Percentiles rank a stretch among this genome's conserved stretches.
phyloP scores from a whole-genome alignment of 305 asterid genomes.

The Plantago rigida region DNA sequence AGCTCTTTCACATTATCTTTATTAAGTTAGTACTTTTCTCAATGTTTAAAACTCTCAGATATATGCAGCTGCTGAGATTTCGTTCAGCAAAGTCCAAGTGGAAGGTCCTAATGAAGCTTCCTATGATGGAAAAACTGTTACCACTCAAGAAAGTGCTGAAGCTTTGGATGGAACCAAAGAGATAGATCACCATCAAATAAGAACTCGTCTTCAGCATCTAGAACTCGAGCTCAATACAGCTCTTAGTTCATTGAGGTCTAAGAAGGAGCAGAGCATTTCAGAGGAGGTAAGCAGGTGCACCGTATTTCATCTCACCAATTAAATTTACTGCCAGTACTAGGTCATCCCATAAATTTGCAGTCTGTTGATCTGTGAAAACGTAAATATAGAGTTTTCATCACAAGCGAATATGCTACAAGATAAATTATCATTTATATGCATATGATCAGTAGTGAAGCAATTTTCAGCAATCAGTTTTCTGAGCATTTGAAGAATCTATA shows the following conservation, averaged over 20 bases:
- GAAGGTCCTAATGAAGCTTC: slow-evolving; percentile 34
- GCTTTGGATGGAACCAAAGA: slow-evolving; percentile 31
- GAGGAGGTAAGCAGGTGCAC: slow-evolving; percentile 41
- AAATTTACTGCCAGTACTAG: slow-evolving; percentile 9
- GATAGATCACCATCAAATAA: slow-evolving; percentile 36
- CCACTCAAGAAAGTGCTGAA: slow-evolving; percentile 29
- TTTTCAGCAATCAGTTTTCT: no score
- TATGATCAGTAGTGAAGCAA: background rate
- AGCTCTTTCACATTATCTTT: slow-evolving; percentile 14
- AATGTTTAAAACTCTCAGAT: slow-evolving; percentile 22
- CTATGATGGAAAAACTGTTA: slow-evolving; percentile 27
- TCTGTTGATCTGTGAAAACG: background rate
- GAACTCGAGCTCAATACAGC: slow-evolving; percentile 58
- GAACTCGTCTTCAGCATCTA: slow-evolving; percentile 47
- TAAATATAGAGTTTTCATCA: background rate
- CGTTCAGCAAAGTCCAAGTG: slow-evolving; percentile 25
- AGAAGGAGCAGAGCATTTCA: slow-evolving; percentile 29
- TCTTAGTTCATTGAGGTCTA: slow-evolving; percentile 50
- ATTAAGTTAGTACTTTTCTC: slow-evolving; percentile 19
- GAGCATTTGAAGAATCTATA: background rate
- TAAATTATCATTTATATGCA: background rate
- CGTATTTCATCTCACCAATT: slow-evolving; percentile 11
- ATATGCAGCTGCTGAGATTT: slow-evolving; percentile 77
- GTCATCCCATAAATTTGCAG: background rate
- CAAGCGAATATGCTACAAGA: background rate